Evolutionary conservation across 2,329 filamentous ascomycete species (phyloP).

Genomic region (Talaromyces sp.): DNA sequence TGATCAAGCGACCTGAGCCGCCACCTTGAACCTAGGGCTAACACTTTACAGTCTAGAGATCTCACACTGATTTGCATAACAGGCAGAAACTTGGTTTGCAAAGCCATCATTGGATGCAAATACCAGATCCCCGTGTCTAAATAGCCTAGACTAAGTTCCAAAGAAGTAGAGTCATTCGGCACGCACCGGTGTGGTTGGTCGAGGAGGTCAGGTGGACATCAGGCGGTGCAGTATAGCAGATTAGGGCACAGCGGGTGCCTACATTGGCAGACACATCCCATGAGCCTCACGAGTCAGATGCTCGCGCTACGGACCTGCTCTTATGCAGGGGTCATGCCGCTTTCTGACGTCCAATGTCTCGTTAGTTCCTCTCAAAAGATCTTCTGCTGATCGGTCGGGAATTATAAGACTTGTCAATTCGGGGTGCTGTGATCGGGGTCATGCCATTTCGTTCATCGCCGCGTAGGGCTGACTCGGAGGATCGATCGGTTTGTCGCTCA

Average conservation of each 20-base stretch:
- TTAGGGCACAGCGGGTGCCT: background rate
- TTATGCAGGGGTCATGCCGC: slow-evolving; percentile 5
- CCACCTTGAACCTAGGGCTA: background rate
- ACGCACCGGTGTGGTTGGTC: background rate
- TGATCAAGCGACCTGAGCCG: slow-evolving; percentile 2
- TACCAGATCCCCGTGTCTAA: background rate
- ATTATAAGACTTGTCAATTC: background rate
- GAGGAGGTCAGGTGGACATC: slow-evolving; percentile 4
- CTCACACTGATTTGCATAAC: background rate
- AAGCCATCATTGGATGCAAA: background rate
- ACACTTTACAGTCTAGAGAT: background rate
- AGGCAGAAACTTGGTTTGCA: background rate
- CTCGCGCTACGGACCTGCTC: background rate
- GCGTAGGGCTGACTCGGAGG: background rate
- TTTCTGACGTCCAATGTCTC: slow-evolving; percentile 1
- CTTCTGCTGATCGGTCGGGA: background rate
- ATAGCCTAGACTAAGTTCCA: background rate
- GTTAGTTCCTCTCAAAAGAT: background rate
- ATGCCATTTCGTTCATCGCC: background rate
- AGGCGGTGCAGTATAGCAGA: background rate
- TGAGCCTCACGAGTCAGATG: slow-evolving; percentile 7
- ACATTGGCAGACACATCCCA: background rate
- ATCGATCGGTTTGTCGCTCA: background rate
- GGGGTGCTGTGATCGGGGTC: background rate
- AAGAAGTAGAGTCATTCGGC: background rate